phyloP scores from a whole-genome alignment of 2,329 filamentous ascomycete genomes.

The Apiospora hydei region DNA sequence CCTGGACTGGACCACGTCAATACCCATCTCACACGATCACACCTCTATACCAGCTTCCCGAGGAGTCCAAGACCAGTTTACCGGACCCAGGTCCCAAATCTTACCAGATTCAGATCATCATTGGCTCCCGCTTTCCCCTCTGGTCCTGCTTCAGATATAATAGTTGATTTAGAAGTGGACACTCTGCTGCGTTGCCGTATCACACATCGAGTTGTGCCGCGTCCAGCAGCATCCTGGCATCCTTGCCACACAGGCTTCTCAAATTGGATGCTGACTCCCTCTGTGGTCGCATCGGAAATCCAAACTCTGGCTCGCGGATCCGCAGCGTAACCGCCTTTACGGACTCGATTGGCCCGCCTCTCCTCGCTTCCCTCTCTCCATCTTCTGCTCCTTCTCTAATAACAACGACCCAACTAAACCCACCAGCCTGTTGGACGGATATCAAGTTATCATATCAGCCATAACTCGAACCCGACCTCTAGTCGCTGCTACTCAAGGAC shows the following conservation, averaged over 20 bases:
- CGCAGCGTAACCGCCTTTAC: conserved; percentile 32
- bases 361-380: conserved; percentile 36
- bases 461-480: not conserved
- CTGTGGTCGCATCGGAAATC: conserved; percentile 33
- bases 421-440: conserved; percentile 19
- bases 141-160: conserved; percentile 34
- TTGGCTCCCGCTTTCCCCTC: conserved; percentile 32
- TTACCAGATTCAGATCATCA: conserved; percentile 34
- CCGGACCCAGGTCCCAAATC: conserved; percentile 33
- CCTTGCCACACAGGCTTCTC: conserved; percentile 36
- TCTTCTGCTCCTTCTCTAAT: conserved; percentile 27
- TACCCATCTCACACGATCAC: conserved; percentile 3
- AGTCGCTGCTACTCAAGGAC: not conserved
- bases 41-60: conserved; percentile 15
- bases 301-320: conserved; percentile 36
- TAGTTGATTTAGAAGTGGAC: conserved; percentile 34
- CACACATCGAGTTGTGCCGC: conserved; percentile 34
- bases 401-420: conserved; percentile 1
- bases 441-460: conserved; percentile 12
- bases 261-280: conserved; percentile 36
- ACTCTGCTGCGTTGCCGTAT: conserved; percentile 36
- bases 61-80: conserved; percentile 25
- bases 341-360: conserved; percentile 39
- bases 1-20: conserved; percentile 11
- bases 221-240: conserved; percentile 34